phyloP scores from a whole-genome alignment of 345 rosid genomes.

The Sisymbrium altissimum region DNA sequence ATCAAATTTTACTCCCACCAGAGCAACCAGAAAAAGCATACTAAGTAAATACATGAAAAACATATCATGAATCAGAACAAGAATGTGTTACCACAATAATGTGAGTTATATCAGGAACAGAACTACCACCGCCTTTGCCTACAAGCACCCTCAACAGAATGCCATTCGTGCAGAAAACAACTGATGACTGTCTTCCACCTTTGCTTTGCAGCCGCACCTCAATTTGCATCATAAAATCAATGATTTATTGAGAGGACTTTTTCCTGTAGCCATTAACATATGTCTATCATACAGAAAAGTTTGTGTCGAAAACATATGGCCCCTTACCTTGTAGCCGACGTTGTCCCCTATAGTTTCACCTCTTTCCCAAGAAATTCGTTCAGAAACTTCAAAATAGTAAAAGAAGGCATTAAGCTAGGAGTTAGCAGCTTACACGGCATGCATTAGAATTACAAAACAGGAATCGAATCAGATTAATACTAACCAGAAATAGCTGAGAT shows the following conservation, averaged over 20 bases:
- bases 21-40: constrained; percentile 2
- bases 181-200: constrained; percentile 82
- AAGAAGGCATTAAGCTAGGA: constrained; percentile 2
- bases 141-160: constrained; percentile 78
- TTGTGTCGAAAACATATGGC: background rate
- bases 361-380: constrained; percentile 82
- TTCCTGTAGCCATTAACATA: background rate
- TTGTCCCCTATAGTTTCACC: constrained; percentile 72
- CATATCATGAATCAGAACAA: background rate
- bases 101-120: constrained; percentile 70
- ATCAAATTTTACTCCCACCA: background rate
- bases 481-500: constrained; percentile 92
- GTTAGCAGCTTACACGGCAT: constrained; percentile 1
- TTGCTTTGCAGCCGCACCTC: constrained; percentile 86
- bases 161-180: constrained; percentile 96
- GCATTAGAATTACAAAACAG: background rate
- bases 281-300: constrained; percentile 1
- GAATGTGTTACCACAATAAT: constrained; percentile 76
- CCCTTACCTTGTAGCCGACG: constrained; percentile 84
- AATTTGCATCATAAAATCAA: constrained; percentile 22
- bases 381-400: constrained; percentile 61
- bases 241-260: background rate
- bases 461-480: constrained; percentile 9
- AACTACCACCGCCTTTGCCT: constrained; percentile 47
- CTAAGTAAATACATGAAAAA: constrained; percentile 4